Conservation (phyloP, 2,329 filamentous ascomycete genomes). For the Polytolypa hystricis region DNA sequence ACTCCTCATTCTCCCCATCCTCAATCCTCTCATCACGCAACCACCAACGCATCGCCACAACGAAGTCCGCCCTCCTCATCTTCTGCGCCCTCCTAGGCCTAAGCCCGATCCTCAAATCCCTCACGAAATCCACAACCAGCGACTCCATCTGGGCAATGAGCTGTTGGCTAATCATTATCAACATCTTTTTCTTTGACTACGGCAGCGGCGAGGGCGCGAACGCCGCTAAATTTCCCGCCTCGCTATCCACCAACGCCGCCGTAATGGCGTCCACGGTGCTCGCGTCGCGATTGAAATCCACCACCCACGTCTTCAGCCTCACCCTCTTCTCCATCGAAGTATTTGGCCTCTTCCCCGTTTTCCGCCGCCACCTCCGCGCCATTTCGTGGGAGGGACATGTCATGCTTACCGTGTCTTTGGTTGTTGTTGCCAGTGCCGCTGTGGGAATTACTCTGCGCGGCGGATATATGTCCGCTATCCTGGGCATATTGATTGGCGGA, state of each 20-base stretch:
- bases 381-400: slow-evolving; percentile 74
- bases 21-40: slow-evolving; percentile 41
- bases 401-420: slow-evolving; percentile 60
- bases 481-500: slow-evolving; percentile 68
- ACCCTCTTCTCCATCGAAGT: slow-evolving; percentile 96
- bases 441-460: slow-evolving; percentile 52
- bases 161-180: slow-evolving; percentile 84
- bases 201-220: slow-evolving; percentile 35
- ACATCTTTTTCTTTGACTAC: slow-evolving; percentile 98
- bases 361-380: slow-evolving; percentile 75
- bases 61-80: slow-evolving; percentile 86
- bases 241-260: slow-evolving; percentile 85
- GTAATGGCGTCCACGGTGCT: slow-evolving; percentile 94
- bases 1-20: slow-evolving; percentile 13
- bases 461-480: slow-evolving; percentile 45
- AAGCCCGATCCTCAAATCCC: slow-evolving; percentile 87
- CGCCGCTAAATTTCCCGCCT: slow-evolving; percentile 43
- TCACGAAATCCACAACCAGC: slow-evolving; percentile 83
- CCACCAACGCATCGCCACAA: slow-evolving; percentile 60
- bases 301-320: slow-evolving; percentile 86
- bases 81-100: slow-evolving; percentile 86
- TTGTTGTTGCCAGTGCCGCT: slow-evolving; percentile 68
- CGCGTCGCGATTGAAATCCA: slow-evolving; percentile 76
- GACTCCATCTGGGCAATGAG: slow-evolving; percentile 98
- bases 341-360: slow-evolving; percentile 95